Percentiles rank a stretch among this genome's conserved stretches.
Evolutionary conservation across 2,329 filamentous ascomycete genomes (phyloP).

Genomic region (Tolypocladium tundrense): DNA sequence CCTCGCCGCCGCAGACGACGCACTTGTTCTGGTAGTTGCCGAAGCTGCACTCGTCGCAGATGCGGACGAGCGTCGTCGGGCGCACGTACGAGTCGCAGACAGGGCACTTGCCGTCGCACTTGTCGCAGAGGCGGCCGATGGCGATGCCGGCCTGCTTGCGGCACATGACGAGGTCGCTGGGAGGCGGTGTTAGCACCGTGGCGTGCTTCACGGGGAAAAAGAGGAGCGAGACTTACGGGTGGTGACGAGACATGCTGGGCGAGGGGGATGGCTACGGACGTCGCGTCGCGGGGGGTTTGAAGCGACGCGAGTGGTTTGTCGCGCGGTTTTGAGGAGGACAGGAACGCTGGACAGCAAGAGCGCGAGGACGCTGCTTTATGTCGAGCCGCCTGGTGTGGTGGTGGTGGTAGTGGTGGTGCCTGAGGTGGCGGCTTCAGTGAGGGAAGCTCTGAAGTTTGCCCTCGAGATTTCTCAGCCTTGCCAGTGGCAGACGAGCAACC

Average conservation of each 20-base stretch:
- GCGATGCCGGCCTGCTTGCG: slow-evolving; percentile 96
- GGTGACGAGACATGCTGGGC: slow-evolving; percentile 78
- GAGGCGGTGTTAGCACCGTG: slow-evolving; percentile 13
- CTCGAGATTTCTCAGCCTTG: not conserved
- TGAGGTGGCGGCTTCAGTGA: not conserved
- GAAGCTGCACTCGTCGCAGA: slow-evolving; percentile 99
- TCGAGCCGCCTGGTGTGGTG: not conserved
- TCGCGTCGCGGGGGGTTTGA: not conserved
- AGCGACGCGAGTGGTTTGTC: not conserved
- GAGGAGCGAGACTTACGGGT: slow-evolving; percentile 53
- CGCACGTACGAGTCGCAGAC: slow-evolving; percentile 99
- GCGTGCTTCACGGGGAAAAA: not conserved
- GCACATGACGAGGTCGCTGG: slow-evolving; percentile 95
- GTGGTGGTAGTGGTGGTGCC: not conserved
- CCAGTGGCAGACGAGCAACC: not conserved
- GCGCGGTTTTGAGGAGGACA: not conserved
- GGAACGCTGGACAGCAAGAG: not conserved
- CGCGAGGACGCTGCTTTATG: not conserved
- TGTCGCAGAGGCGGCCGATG: slow-evolving; percentile 97
- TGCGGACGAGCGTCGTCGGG: slow-evolving; percentile 90
- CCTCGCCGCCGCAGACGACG: slow-evolving; percentile 95
- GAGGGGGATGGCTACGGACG: not conserved
- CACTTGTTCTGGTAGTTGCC: slow-evolving; percentile 99
- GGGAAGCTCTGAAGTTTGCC: not conserved
- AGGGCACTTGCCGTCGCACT: slow-evolving; percentile 98